Base-by-base conservation (phyloP, 2,329 filamentous ascomycete species). In the Ceratocystis cubensis region DNA sequence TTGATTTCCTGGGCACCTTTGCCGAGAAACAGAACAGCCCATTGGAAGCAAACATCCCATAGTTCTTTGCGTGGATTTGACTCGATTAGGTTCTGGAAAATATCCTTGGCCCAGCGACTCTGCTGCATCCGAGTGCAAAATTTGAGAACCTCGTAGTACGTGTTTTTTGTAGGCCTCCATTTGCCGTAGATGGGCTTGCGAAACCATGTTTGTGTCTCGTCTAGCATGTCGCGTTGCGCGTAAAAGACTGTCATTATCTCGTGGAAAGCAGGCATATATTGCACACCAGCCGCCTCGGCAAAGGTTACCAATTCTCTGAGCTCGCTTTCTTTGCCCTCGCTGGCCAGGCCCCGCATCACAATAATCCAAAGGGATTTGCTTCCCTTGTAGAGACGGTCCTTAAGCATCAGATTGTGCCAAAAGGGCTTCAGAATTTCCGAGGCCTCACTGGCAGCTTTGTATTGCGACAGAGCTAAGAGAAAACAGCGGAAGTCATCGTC, bases 31-130 rank as follows among this genome's bases (percentile, higher is more conserved):
- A 87, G 81, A 13, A 88, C 85, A 37, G 89, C 87, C 85, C 88
- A 92, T 64, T 89, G 83, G 56, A 94, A 82, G 13, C 90, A 78
- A 13, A 86, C 80, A 72, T 94, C 87, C 85, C 88, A 91, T 25
- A 81, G 81, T 41, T 79, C 75, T 69, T 87, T 84, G 53, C 72
- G 73, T 4, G 77, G 80, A 64, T 74, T 76, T 57, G 72, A 75
- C 64, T 81, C 77, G 56, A 81, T 78, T 7, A 84, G 75, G 22
- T 78, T 70, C 66, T 80, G 77, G 68, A 91, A 84, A 10, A 88
- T 76, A 1, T 77, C 73, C 65, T 82, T 80, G 0, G 84, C 85
- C 83, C 87, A 90, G 0, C 83, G 78, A 57, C 81, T 71, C 65
- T 88, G 78, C 28, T 81, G 75, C 65, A 84, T 85, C 25, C 82